phyloP scores from a whole-genome alignment of 2,329 filamentous ascomycete genomes.

The Furcasterigmium sp. region DNA sequence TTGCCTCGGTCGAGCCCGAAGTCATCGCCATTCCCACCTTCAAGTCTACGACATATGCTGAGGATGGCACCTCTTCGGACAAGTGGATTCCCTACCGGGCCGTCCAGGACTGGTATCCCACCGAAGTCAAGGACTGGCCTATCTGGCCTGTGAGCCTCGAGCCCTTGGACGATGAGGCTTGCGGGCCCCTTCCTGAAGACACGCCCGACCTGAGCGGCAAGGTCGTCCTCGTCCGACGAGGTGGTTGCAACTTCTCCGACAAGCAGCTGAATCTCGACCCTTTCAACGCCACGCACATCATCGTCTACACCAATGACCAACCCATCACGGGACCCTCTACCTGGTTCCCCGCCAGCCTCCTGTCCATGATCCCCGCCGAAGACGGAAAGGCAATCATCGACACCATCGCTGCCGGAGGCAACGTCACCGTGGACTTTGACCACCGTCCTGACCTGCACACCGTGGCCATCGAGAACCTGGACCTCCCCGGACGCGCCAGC shows the following conservation, averaged over 20 bases:
- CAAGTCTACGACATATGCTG: conserved; percentile 3
- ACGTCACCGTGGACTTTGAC: background rate
- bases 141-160: background rate
- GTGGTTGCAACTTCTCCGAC: background rate
- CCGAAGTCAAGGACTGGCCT: background rate
- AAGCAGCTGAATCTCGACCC: background rate
- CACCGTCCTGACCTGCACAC: conserved; percentile 6
- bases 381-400: background rate
- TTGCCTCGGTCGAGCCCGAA: conserved; percentile 33
- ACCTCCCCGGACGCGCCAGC: background rate
- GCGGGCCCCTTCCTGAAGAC: background rate
- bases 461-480: conserved; percentile 7
- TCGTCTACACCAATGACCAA: background rate
- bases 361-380: background rate
- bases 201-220: background rate
- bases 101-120: background rate
- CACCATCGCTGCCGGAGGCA: background rate
- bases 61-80: background rate
- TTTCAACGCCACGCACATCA: background rate
- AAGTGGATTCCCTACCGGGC: background rate
- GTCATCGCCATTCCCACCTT: conserved; percentile 7
- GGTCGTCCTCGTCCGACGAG: background rate
- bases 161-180: background rate
- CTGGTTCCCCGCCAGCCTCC: background rate
- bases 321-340: background rate